These are phyloP conservation scores for Sordaria brevicollis DNA, from an alignment of 495 filamentous ascomycete species.

Conservation along the genomic window DNA sequence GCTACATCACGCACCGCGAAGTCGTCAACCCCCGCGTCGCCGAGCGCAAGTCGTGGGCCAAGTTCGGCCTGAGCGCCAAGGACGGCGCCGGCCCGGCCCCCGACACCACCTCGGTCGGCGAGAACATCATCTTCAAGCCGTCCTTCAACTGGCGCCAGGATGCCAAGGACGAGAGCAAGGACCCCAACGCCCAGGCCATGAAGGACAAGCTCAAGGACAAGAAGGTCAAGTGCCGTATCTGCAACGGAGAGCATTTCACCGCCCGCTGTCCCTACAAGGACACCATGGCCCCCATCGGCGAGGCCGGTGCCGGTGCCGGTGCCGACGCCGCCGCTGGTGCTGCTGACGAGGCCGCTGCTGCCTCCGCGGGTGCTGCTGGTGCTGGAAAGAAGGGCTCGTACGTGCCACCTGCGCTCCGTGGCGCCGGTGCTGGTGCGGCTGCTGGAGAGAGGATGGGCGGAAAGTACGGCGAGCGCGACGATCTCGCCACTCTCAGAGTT, in stretches of 20 bases:
- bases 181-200: constrained; percentile 67
- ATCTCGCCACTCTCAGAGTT: constrained; percentile 88
- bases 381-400: constrained; percentile 69
- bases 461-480: constrained; percentile 86
- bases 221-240: constrained; percentile 99
- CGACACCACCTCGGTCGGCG: constrained; percentile 88
- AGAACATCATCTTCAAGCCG: constrained; percentile 94
- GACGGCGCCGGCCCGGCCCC: constrained; percentile 60
- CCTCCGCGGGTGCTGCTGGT: constrained; percentile 43
- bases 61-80: constrained; percentile 64
- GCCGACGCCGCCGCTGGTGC: constrained; percentile 45
- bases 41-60: constrained; percentile 80
- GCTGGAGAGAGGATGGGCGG: constrained; percentile 83
- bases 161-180: constrained; percentile 66
- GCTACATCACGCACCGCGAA: constrained; percentile 77
- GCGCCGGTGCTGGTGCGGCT: constrained; percentile 47
- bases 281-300: constrained; percentile 48
- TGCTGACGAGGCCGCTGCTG: constrained; percentile 36
- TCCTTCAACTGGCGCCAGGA: constrained; percentile 83
- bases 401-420: constrained; percentile 84
- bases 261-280: constrained; percentile 73
- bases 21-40: constrained; percentile 94
- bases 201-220: constrained; percentile 94
- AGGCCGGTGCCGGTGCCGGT: constrained; percentile 31
- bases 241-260: constrained; percentile 96